Percentiles rank a stretch among this genome's conserved stretches.
Conservation (phyloP, 768 basidiomycete species). For the Boletus reticuloceps region DNA sequence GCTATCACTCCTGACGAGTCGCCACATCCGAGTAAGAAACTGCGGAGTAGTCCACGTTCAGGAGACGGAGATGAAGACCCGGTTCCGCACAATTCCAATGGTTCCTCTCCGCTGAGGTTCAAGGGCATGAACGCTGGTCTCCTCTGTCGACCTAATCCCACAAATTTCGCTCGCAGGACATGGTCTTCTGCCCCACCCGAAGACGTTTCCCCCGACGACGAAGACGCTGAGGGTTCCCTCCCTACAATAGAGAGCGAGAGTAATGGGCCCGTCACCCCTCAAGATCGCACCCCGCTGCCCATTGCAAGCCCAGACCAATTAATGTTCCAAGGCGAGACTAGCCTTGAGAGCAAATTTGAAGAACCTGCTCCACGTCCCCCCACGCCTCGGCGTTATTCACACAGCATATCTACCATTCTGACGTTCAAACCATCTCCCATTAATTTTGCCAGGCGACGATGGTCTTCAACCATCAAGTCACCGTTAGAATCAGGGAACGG, state of each 20-base stretch:
- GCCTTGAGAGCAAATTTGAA: conserved; percentile 19
- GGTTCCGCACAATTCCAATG: conserved; percentile 25
- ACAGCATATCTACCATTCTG: conserved; percentile 39
- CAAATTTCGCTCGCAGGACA: conserved; percentile 55
- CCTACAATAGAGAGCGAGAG: conserved; percentile 46
- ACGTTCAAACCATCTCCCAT: conserved; percentile 63
- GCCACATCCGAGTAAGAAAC: conserved; percentile 27
- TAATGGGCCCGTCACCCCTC: conserved; percentile 54
- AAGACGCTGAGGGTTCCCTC: conserved; percentile 31
- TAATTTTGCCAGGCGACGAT: conserved; percentile 60
- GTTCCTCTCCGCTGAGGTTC: conserved; percentile 27
- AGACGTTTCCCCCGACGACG: conserved; percentile 35
- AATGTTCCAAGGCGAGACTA: conserved; percentile 18
- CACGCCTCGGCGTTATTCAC: conserved; percentile 20
- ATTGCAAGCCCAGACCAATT: conserved; percentile 34
- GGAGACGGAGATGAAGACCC: conserved; percentile 28
- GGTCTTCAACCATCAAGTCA: conserved; percentile 45
- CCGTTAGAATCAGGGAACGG: conserved; percentile 33
- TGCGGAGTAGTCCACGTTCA: conserved; percentile 16
- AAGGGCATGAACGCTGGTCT: conserved; percentile 43
- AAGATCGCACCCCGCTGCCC: conserved; percentile 46
- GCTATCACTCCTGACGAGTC: conserved; percentile 21
- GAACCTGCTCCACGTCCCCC: conserved; percentile 22
- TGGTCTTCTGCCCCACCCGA: conserved; percentile 46
- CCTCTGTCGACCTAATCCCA: conserved; percentile 57